Conservation (phyloP, 2,329 filamentous ascomycete species). For the Zymoseptoria brevis region DNA sequence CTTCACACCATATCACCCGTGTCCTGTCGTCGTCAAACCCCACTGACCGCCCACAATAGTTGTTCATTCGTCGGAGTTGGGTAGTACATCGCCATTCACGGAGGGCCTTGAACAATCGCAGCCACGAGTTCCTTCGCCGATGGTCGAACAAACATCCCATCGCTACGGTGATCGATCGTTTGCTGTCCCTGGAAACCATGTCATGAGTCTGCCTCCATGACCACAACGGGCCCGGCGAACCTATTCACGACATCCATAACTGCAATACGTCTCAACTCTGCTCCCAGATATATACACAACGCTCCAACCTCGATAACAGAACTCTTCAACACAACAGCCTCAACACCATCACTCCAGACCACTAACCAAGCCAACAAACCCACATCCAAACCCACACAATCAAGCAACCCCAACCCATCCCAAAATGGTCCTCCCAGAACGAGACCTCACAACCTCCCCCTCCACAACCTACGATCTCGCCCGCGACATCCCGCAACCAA, state of each 20-base stretch:
- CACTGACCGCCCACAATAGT: neutral
- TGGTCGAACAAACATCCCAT: neutral
- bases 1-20: neutral
- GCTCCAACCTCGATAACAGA: neutral
- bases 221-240: neutral
- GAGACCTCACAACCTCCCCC: neutral
- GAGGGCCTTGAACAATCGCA: neutral
- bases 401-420: neutral
- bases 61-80: neutral
- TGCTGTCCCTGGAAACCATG: neutral
- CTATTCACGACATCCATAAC: neutral
- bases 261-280: neutral
- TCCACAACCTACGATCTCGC: neutral
- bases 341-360: neutral
- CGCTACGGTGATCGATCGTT: neutral
- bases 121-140: neutral
- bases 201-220: neutral
- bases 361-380: neutral
- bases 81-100: neutral
- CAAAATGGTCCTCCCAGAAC: neutral
- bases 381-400: neutral
- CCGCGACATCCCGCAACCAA: neutral
- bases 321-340: neutral
- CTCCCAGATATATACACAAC: neutral
- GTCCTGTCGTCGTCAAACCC: no score